Evolutionary conservation across 345 rosid genomes (phyloP).

Genomic region (Eucalyptus pauciflora): DNA sequence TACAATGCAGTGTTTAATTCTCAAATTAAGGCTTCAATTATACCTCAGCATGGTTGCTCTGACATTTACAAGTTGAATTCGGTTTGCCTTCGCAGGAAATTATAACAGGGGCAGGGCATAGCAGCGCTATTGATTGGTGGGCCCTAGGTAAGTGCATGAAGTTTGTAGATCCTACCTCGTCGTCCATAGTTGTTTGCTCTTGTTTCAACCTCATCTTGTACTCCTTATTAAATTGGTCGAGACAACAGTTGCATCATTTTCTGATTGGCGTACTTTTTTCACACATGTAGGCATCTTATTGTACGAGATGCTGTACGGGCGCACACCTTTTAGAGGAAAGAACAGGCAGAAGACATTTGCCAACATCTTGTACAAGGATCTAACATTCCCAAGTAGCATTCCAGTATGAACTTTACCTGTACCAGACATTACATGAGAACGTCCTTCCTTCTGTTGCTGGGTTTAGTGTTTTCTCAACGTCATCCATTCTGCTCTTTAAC

Average conservation of each 20-base stretch:
- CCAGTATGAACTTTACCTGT: conserved; percentile 23
- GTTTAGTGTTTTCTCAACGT: neutral
- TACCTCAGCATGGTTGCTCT: neutral
- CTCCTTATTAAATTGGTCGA: neutral
- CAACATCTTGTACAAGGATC: conserved; percentile 90
- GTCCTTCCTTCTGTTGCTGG: neutral
- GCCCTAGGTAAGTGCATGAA: conserved; percentile 58
- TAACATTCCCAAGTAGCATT: conserved; percentile 93
- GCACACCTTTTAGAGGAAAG: conserved; percentile 95
- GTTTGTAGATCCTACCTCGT: neutral
- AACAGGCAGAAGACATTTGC: conserved; percentile 93
- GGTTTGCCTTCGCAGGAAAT: conserved; percentile 51
- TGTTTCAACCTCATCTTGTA: neutral
- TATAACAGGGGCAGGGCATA: conserved; percentile 83
- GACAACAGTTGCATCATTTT: neutral
- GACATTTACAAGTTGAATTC: neutral
- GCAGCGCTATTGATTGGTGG: conserved; percentile 97
- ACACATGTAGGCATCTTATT: conserved; percentile 56
- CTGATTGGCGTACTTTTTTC: neutral
- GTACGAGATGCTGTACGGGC: conserved; percentile 98
- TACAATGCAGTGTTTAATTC: neutral
- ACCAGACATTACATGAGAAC: neutral
- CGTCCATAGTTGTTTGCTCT: neutral
- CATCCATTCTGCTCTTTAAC: neutral
- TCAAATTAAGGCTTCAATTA: neutral